These are phyloP conservation scores for Yamagishiella unicocca DNA, from an alignment of 139 green algal genomes.

Conservation along the genomic window DNA sequence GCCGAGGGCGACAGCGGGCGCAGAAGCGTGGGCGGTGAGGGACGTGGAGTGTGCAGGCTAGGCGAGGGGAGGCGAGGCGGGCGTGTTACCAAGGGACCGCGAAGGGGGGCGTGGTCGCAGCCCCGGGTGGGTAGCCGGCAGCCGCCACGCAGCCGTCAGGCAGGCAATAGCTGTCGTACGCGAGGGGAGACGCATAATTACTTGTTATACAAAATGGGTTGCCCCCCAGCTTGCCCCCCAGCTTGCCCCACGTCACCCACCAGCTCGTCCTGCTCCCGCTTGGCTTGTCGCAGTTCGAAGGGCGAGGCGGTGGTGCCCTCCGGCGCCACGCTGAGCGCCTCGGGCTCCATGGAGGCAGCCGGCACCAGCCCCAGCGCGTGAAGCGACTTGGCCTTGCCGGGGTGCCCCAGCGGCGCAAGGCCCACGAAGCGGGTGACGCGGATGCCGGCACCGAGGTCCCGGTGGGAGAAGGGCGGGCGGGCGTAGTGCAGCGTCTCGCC, in stretches of 20 bases:
- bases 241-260: too few relatives aligned
- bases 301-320: constrained; percentile 71
- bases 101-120: too few relatives aligned
- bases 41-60: too few relatives aligned
- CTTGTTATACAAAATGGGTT: too few relatives aligned
- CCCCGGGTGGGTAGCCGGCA: too few relatives aligned
- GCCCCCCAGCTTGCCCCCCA: too few relatives aligned
- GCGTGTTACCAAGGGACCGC: too few relatives aligned
- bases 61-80: too few relatives aligned
- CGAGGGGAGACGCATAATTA: too few relatives aligned
- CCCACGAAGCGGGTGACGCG: constrained; percentile 92
- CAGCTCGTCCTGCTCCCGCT: constrained; percentile 43
- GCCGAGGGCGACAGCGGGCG: background rate
- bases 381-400: constrained; percentile 62
- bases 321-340: constrained; percentile 67
- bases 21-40: too few relatives aligned
- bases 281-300: constrained; percentile 59
- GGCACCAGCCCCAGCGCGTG: constrained; percentile 87
- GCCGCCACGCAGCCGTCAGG: too few relatives aligned
- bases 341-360: constrained; percentile 69
- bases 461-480: constrained; percentile 88
- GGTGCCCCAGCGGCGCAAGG: constrained; percentile 72
- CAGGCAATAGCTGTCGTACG: too few relatives aligned
- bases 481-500: constrained; percentile 35
- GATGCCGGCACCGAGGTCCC: constrained; percentile 78